These are phyloP conservation scores for Aspergillus aculeatus DNA, from an alignment of 2,329 filamentous ascomycete species.

Conservation along the genomic window DNA sequence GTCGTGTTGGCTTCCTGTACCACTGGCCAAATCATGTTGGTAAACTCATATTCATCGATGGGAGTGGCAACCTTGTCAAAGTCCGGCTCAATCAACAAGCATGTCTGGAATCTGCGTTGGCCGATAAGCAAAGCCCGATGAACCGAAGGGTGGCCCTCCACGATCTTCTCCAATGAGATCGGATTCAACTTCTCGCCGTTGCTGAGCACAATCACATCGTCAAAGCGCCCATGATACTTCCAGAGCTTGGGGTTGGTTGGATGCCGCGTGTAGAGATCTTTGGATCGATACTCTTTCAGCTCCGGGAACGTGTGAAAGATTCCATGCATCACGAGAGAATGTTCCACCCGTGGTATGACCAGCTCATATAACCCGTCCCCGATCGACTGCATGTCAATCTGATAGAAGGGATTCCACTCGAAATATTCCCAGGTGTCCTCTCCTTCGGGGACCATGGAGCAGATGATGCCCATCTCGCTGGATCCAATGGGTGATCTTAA, in stretches of 20 bases:
- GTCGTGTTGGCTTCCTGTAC: conserved; percentile 46
- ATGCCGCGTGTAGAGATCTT: conserved; percentile 11
- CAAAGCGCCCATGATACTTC: conserved; percentile 18
- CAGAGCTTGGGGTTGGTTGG: conserved; percentile 8
- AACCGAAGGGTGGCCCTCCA: conserved; percentile 35
- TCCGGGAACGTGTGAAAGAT: conserved; percentile 26
- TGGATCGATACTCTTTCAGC: conserved; percentile 7
- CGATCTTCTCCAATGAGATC: conserved; percentile 37
- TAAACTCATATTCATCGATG: conserved; percentile 11
- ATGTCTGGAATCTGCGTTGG: conserved; percentile 35
- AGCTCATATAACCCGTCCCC: conserved; percentile 9
- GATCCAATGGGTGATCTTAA: background rate
- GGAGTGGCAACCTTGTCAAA: conserved; percentile 5
- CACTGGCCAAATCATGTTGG: conserved; percentile 48
- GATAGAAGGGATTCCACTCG: background rate
- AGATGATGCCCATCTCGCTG: conserved; percentile 1
- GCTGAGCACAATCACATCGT: conserved; percentile 47
- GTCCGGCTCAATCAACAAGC: conserved; percentile 39
- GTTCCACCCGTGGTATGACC: background rate
- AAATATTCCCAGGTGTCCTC: background rate
- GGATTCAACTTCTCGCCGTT: conserved; percentile 50
- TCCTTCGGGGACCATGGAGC: background rate
- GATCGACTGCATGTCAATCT: conserved; percentile 4
- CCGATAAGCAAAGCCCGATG: conserved; percentile 38
- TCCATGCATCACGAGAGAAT: conserved; percentile 3